Conservation (phyloP, 352 stramenopile genomes). For the Thraustochytrium sp. region DNA sequence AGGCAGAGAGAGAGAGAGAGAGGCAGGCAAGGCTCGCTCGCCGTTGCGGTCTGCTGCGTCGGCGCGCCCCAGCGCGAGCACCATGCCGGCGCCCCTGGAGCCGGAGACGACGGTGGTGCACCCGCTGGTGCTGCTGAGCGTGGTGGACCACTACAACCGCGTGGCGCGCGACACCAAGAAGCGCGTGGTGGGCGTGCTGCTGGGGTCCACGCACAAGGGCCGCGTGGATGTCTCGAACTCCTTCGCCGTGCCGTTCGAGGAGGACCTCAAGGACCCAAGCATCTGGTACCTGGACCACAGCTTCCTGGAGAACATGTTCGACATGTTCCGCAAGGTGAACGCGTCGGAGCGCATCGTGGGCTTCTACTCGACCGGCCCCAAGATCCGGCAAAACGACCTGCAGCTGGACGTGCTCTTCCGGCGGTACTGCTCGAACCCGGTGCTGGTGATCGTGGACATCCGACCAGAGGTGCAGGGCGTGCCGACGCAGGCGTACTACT, state of each 20-base stretch:
- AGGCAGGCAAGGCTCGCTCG: no score
- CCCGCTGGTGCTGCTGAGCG: constrained; percentile 95
- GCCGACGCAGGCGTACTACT: constrained; percentile 94
- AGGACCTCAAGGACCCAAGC: constrained; percentile 90
- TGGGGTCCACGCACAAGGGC: constrained; percentile 88
- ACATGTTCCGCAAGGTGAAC: constrained; percentile 90
- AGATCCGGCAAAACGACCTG: constrained; percentile 87
- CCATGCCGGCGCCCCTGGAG: background rate
- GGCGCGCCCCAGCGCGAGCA: no score
- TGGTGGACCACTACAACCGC: constrained; percentile 98
- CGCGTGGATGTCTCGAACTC: constrained; percentile 65
- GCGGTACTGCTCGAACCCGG: constrained; percentile 84
- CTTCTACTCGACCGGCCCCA: constrained; percentile 97
- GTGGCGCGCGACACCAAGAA: constrained; percentile 96
- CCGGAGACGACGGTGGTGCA: constrained; percentile 74
- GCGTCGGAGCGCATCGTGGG: constrained; percentile 95
- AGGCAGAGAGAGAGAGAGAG: no score
- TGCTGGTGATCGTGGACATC: constrained; percentile 99
- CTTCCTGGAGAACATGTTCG: constrained; percentile 96
- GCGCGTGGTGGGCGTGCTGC: constrained; percentile 94
- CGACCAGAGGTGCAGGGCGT: constrained; percentile 85
- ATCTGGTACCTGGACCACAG: constrained; percentile 99
- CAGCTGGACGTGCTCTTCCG: constrained; percentile 90
- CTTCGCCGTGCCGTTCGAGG: constrained; percentile 94
- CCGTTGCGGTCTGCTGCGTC: no score